Percentiles rank a stretch among this genome's conserved stretches.
These are phyloP conservation scores for Brachypodium distachyon DNA, from an alignment of 202 grass and related monocot species.

Conservation along the genomic window DNA sequence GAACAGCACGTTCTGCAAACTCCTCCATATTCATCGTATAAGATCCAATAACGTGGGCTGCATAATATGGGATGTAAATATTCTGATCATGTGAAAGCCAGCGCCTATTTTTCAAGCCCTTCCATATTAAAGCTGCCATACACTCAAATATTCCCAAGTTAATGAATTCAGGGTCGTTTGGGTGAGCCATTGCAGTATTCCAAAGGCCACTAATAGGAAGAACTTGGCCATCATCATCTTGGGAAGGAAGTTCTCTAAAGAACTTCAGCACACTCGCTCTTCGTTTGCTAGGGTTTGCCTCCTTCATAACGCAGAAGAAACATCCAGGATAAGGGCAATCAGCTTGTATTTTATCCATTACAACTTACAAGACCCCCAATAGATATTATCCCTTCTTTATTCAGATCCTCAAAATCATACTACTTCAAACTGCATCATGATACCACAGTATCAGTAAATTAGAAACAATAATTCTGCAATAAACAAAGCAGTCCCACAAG, in stretches of 20 bases:
- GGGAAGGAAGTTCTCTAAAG: conserved; percentile 94
- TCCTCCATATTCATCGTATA: conserved; percentile 99
- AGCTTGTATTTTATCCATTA: conserved; percentile 61
- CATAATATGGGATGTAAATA: conserved; percentile 98
- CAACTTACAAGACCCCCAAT: neutral
- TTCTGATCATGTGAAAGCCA: conserved; percentile 99
- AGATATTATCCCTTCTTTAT: neutral
- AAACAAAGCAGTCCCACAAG: neutral
- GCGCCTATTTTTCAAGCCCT: conserved; percentile 94
- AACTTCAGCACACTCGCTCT: conserved; percentile 86
- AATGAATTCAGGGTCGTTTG: conserved; percentile 97
- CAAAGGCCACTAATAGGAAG: conserved; percentile 92
- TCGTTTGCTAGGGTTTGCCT: conserved; percentile 89
- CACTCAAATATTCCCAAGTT: conserved; percentile 96
- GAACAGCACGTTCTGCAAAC: conserved; percentile 83
- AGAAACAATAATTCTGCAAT: neutral
- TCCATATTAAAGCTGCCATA: conserved; percentile 97
- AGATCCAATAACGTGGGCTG: conserved; percentile 95
- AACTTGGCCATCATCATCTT: conserved; percentile 95
- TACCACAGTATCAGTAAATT: neutral
- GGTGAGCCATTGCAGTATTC: conserved; percentile 98
- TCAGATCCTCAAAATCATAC: conserved; percentile 14
- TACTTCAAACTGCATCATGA: conserved; percentile 28
- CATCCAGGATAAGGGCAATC: conserved; percentile 97
- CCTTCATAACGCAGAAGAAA: conserved; percentile 99